A percentile compares a stretch with the other conserved stretches of the same genome.
Conservation (phyloP, 1,284 basidiomycete species). For the Naganishia sp. region DNA sequence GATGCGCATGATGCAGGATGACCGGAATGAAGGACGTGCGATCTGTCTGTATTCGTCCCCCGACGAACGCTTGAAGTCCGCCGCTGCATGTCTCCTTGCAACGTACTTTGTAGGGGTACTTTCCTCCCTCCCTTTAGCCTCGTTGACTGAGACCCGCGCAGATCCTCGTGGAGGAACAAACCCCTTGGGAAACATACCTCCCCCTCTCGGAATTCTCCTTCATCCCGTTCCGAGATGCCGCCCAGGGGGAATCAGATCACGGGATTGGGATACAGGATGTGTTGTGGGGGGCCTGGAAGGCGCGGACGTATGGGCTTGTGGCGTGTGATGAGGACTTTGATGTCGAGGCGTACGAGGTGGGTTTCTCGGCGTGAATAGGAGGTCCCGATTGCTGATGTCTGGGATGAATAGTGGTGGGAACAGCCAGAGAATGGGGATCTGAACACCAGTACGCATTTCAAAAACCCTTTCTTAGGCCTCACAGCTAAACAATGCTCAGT, state of each 20-base stretch:
- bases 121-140: not conserved
- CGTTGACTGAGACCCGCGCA: constrained; percentile 48
- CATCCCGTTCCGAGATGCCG: constrained; percentile 94
- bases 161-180: constrained; percentile 89
- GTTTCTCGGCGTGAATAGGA: not conserved
- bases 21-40: constrained; percentile 54
- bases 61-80: constrained; percentile 84
- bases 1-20: constrained; percentile 59
- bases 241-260: constrained; percentile 88
- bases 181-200: constrained; percentile 93
- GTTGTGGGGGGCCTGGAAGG: constrained; percentile 93
- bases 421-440: constrained; percentile 96
- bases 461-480: not conserved
- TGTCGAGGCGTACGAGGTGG: constrained; percentile 43
- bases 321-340: constrained; percentile 81
- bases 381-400: not conserved
- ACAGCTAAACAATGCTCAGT: constrained; percentile 55
- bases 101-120: constrained; percentile 72
- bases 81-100: constrained; percentile 87
- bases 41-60: constrained; percentile 87
- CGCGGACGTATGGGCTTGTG: constrained; percentile 82
- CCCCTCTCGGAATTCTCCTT: constrained; percentile 88
- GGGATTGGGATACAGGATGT: constrained; percentile 90
- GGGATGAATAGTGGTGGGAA: constrained; percentile 56
- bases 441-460: constrained; percentile 67